phyloP scores from a whole-genome alignment of 176 grass and related monocot genomes.

The Aegilops umbellulata region DNA sequence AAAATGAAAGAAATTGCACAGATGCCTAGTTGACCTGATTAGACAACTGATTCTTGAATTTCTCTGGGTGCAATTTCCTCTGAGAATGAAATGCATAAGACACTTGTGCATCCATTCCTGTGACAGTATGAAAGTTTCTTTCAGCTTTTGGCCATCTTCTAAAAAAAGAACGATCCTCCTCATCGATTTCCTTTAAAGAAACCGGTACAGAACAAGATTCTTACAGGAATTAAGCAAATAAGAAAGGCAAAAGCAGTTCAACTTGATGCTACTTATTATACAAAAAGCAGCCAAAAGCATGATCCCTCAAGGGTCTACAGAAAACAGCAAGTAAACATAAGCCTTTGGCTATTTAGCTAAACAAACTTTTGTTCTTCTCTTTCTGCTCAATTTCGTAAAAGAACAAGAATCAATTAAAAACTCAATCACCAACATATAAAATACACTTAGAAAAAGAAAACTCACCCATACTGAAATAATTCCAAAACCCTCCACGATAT shows the following conservation, averaged over 20 bases:
- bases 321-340: not conserved
- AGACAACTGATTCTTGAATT: constrained; percentile 85
- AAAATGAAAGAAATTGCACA: not conserved
- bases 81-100: constrained; percentile 91
- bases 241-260: not conserved
- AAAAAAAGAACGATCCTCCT: not conserved
- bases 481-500: constrained; percentile 91
- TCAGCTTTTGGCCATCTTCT: constrained; percentile 24
- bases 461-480: constrained; percentile 99
- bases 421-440: constrained; percentile 1
- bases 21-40: constrained; percentile 73
- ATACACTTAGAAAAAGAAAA: constrained; percentile 33
- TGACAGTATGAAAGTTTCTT: constrained; percentile 22
- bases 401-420: constrained; percentile 3
- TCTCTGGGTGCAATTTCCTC: constrained; percentile 89
- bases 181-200: not conserved
- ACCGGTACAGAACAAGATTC: not conserved
- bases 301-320: no score
- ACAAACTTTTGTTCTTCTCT: not conserved
- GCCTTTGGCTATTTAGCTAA: constrained; percentile 18
- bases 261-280: not conserved
- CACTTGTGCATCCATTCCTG: constrained; percentile 99
- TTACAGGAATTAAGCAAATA: not conserved
- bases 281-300: no score
- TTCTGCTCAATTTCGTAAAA: not conserved